Evolutionary conservation across 78 protist genomes (phyloP).

Genomic region (Andalucia godoyi): DNA sequence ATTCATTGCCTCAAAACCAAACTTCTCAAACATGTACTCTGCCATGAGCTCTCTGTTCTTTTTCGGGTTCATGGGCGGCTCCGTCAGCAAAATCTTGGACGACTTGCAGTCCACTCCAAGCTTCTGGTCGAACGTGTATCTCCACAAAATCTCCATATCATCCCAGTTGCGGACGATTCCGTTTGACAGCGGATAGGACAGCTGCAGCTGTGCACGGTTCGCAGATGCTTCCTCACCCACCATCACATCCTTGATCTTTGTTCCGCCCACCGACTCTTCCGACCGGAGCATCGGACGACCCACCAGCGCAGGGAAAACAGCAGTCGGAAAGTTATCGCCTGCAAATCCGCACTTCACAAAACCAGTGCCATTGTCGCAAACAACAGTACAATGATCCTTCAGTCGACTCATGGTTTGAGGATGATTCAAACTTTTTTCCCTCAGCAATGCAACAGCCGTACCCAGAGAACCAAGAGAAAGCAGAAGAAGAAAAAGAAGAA

Average conservation of each 20-base stretch:
- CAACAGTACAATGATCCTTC: too few relatives aligned
- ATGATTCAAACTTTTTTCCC: too few relatives aligned
- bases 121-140: slow-evolving; percentile 81
- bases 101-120: slow-evolving; percentile 59
- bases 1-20: slow-evolving; percentile 72
- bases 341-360: slow-evolving; percentile 97
- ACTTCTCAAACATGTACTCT: slow-evolving; percentile 90
- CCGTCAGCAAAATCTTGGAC: slow-evolving; percentile 89
- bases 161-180: slow-evolving; percentile 95
- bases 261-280: slow-evolving; percentile 24
- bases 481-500: too few relatives aligned
- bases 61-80: slow-evolving; percentile 92
- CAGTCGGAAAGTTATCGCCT: slow-evolving; percentile 90
- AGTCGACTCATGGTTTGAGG: too few relatives aligned
- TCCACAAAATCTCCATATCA: slow-evolving; percentile 79
- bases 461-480: too few relatives aligned
- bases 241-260: slow-evolving; percentile 81
- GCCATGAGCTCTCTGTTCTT: slow-evolving; percentile 60
- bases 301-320: slow-evolving; percentile 91
- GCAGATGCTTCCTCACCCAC: slow-evolving; percentile 91
- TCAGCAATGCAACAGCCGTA: too few relatives aligned
- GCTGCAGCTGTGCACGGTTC: slow-evolving; percentile 69
- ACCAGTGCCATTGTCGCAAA: slow-evolving; percentile 95
- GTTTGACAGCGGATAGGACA: slow-evolving; percentile 84
- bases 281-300: slow-evolving; percentile 93